Base-by-base conservation (phyloP, 1,284 basidiomycete species). In the Trichosporon sp. region DNA sequence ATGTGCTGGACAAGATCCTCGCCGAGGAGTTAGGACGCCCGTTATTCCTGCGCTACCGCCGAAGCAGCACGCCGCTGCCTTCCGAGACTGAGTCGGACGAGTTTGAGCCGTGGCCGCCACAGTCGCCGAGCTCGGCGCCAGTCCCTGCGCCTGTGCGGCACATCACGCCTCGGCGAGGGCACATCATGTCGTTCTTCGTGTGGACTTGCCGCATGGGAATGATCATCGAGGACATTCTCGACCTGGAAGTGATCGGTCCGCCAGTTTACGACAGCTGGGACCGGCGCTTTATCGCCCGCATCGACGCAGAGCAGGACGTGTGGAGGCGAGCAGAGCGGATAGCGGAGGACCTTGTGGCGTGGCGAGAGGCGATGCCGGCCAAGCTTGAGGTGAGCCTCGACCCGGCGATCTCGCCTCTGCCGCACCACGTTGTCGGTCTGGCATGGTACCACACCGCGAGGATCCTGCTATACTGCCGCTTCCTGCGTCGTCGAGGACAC, bases 11-110 rank as follows among this genome's bases (percentile, higher is more conserved):
- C 71, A 81, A 81, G 70, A 71, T 78, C 14, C 68, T 82, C 4
- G 73, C 75, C 9, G 77, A 81, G 66, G 81, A 82, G 68, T 82
- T 81, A 44, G 81, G 81, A 4, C 74, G 81, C 7, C 75, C 80
- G 0, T 76, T 74, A 56, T 71, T 81, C 7, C 70, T 82, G 23
- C 73, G 77, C 1, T 80, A 77, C 34, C 71, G 77, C 4, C 76
- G 79, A 8, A 74, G 74, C 21, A 77, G 79, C 3, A 79, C 74
- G 8, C 81, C 81, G 0, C 68, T 82, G 14, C 78, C 81, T 0
- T 76, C 75, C 8, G 73, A 74, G 21, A 63, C 72, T 16, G 81
- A 81, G 59, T 72, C 76, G n/a, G 81, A 82, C 68, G 81, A 82
- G 70, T 74, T 75, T 52, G 80, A 81, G 64, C 65, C 75, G 2